These are phyloP conservation scores for Clavispora asparagi DNA, from an alignment of 805 yeast genomes.

Conservation along the genomic window DNA sequence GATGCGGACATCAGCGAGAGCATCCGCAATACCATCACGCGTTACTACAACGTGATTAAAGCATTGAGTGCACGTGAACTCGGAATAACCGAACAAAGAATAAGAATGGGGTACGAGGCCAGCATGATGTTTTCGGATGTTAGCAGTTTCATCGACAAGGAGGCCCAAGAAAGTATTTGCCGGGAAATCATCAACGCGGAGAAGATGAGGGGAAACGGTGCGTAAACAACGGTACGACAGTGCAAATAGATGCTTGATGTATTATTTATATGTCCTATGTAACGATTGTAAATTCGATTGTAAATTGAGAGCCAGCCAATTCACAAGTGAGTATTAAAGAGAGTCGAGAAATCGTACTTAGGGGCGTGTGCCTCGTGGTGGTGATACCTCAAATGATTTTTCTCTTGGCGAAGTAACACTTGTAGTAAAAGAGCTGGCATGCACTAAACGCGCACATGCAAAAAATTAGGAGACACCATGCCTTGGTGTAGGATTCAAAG, in stretches of 20 bases:
- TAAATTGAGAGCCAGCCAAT: not conserved
- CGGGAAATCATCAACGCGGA: conserved; percentile 66
- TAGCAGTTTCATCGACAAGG: conserved; percentile 54
- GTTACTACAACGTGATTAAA: conserved; percentile 79
- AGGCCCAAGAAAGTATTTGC: conserved; percentile 68
- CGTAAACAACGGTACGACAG: not conserved
- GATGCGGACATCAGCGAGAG: conserved; percentile 58
- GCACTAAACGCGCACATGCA: conserved; percentile 26
- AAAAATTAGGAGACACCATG: conserved; percentile 22
- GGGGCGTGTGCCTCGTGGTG: not conserved
- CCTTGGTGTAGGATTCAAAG: conserved; percentile 27
- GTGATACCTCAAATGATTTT: conserved; percentile 14
- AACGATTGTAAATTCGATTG: not conserved
- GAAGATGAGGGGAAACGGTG: conserved; percentile 59
- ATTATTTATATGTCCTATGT: not conserved
- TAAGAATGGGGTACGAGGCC: conserved; percentile 82
- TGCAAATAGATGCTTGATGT: not conserved
- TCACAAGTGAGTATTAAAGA: not conserved
- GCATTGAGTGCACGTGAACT: conserved; percentile 81
- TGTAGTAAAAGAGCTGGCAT: conserved; percentile 26
- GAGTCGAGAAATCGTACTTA: not conserved
- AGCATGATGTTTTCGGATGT: conserved; percentile 65
- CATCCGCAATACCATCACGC: conserved; percentile 66
- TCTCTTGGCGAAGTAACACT: conserved; percentile 25
- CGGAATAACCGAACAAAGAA: conserved; percentile 78